Evolutionary conservation across 2,329 filamentous ascomycete genomes (phyloP).

Genomic region (Dothidotthia symphoricarpi): DNA sequence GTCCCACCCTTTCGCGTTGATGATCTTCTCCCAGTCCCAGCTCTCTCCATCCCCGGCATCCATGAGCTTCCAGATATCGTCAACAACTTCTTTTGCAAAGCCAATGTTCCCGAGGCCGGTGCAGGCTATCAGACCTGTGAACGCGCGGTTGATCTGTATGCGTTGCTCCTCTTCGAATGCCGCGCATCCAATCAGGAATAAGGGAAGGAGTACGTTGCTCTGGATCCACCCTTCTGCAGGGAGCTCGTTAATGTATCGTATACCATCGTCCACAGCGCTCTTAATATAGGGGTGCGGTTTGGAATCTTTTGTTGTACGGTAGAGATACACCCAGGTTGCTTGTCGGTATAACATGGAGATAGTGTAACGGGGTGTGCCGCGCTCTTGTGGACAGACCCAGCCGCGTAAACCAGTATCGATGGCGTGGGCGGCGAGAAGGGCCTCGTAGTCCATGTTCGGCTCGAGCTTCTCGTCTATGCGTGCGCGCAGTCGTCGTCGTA

Average conservation of each 20-base stretch:
- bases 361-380: conserved; percentile 54
- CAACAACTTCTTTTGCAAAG: conserved; percentile 56
- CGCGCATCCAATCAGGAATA: conserved; percentile 62
- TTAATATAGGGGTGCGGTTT: conserved; percentile 56
- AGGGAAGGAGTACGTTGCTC: conserved; percentile 59
- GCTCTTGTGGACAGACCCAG: conserved; percentile 65
- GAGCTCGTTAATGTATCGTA: conserved; percentile 56
- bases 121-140: conserved; percentile 55
- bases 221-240: conserved; percentile 57
- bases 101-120: conserved; percentile 59
- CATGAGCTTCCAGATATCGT: conserved; percentile 60
- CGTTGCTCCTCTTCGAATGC: conserved; percentile 58
- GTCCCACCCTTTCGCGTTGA: conserved; percentile 58
- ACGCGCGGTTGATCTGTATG: conserved; percentile 54
- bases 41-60: conserved; percentile 55
- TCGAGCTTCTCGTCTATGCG: conserved; percentile 63
- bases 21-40: conserved; percentile 65
- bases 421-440: conserved; percentile 68
- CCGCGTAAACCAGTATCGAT: conserved; percentile 72
- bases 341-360: conserved; percentile 61
- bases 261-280: conserved; percentile 58
- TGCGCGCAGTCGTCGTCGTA: conserved; percentile 70
- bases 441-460: conserved; percentile 70
- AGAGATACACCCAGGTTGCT: conserved; percentile 63
- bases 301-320: conserved; percentile 60